Evolutionary conservation across 331 rosid species (phyloP).

Genomic region (Saraca asoca): DNA sequence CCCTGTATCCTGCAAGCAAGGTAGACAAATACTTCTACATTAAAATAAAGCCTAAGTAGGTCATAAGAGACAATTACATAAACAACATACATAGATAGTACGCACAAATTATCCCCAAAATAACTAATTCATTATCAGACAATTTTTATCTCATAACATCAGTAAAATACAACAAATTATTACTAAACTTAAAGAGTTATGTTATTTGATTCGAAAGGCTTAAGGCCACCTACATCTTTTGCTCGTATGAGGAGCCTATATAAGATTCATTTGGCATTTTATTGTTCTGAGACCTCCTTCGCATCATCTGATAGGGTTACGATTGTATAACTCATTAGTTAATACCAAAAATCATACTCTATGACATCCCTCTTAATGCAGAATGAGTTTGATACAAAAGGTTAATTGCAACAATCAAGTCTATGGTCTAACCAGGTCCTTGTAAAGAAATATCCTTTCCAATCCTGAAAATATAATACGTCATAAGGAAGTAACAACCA

Average conservation of each 20-base stretch:
- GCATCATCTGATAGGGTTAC: background rate
- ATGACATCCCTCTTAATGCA: too few species aligned
- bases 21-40: background rate
- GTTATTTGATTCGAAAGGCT: background rate
- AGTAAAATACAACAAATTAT: background rate
- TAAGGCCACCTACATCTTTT: background rate
- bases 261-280: background rate
- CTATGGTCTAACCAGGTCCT: background rate
- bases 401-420: background rate
- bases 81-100: conserved; percentile 1
- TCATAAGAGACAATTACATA: background rate
- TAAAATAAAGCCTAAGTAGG: background rate
- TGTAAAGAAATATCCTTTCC: too few species aligned
- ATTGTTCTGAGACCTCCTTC: background rate
- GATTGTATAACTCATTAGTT: background rate
- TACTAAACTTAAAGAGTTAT: background rate
- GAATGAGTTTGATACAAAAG: background rate
- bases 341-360: too few species aligned
- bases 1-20: conserved; percentile 12
- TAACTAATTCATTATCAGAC: background rate
- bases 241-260: background rate
- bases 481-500: background rate
- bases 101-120: background rate
- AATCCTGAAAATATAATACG: too few species aligned
- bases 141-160: background rate